Evolutionary conservation across 2,329 filamentous ascomycete genomes (phyloP).

Genomic region (Nannizziopsis arthrosporioides): DNA sequence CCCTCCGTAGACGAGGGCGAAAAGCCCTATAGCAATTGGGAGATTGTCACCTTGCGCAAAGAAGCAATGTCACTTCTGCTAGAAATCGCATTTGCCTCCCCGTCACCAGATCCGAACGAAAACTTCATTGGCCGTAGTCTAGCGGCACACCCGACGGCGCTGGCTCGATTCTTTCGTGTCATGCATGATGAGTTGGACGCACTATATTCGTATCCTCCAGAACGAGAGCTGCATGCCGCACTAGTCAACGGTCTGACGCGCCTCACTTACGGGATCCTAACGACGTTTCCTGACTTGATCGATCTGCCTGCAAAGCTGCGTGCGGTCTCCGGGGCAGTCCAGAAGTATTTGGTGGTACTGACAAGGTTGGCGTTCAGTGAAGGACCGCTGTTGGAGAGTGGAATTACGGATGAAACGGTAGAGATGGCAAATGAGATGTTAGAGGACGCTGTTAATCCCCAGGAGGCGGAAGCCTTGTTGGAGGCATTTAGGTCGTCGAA

Average conservation of each 20-base stretch:
- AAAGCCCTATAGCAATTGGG: constrained; percentile 25
- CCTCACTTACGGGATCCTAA: constrained; percentile 50
- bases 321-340: constrained; percentile 57
- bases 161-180: constrained; percentile 63
- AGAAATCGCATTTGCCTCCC: constrained; percentile 30
- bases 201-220: constrained; percentile 44
- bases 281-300: constrained; percentile 48
- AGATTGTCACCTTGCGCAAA: constrained; percentile 34
- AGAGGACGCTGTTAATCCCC: constrained; percentile 67
- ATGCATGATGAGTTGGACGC: constrained; percentile 60
- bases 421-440: constrained; percentile 73
- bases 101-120: constrained; percentile 48
- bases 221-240: constrained; percentile 36
- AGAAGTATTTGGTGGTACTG: constrained; percentile 71
- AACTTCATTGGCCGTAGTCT: constrained; percentile 51
- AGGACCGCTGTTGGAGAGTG: constrained; percentile 61
- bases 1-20: constrained; percentile 37
- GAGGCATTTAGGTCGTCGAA: constrained; percentile 35
- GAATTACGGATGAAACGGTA: constrained; percentile 64
- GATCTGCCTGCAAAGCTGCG: constrained; percentile 62
- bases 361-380: constrained; percentile 79
- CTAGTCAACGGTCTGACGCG: constrained; percentile 50
- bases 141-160: constrained; percentile 54
- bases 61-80: constrained; percentile 36
- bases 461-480: constrained; percentile 55